Evolutionary conservation across 2,329 filamentous ascomycete genomes (phyloP).

Genomic region (Ophiostoma montium): DNA sequence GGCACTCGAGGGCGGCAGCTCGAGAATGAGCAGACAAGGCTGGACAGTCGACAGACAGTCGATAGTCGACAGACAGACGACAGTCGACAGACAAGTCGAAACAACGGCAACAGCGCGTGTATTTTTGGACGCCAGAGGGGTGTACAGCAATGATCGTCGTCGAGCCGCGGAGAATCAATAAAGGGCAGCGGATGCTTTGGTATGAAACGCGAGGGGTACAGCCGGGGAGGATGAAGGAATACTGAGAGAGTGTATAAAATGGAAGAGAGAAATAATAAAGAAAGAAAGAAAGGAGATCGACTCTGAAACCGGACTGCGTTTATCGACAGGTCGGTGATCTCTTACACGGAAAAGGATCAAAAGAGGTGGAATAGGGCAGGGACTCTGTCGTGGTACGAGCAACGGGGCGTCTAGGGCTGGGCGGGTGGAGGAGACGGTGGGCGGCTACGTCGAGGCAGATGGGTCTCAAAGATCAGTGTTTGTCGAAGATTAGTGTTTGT

Average conservation of each 20-base stretch:
- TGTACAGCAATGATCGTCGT: too few species aligned
- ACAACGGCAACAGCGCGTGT: not conserved
- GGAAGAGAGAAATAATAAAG: not conserved
- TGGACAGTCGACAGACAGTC: too few species aligned
- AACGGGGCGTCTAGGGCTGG: not conserved
- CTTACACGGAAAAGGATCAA: constrained; percentile 25
- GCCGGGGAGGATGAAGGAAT: not conserved
- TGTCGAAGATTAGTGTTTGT: too few species aligned
- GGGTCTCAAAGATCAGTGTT: too few species aligned
- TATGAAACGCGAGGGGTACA: not conserved
- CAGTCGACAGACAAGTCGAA: not conserved
- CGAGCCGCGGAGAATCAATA: not conserved
- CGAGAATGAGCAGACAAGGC: too few species aligned
- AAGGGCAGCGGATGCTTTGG: not conserved
- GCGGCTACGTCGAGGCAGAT: not conserved
- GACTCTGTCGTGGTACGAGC: not conserved
- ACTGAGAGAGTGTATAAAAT: not conserved
- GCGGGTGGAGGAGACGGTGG: not conserved
- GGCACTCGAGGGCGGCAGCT: too few species aligned
- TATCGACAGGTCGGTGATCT: constrained; percentile 26
- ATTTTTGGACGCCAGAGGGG: not conserved
- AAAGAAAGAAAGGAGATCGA: constrained; percentile 3
- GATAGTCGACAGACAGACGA: too few species aligned
- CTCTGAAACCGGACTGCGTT: constrained; percentile 38
- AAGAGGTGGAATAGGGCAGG: not conserved